Evolutionary conservation across 1,284 basidiomycete species (phyloP).

Genomic region (Ganoderma meredithae): DNA sequence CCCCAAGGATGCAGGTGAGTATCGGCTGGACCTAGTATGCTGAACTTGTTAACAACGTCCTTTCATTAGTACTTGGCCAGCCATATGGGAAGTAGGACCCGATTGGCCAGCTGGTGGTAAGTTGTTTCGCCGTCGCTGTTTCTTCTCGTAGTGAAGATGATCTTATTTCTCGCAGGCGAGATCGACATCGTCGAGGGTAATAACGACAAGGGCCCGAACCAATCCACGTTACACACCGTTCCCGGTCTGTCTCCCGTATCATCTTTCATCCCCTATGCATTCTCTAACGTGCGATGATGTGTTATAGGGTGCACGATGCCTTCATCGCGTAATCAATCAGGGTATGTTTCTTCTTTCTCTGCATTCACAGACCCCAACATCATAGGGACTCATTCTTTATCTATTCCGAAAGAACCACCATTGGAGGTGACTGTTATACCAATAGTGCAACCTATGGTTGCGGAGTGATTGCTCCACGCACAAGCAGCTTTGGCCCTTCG

Average conservation of each 20-base stretch:
- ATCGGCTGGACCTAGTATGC: neutral
- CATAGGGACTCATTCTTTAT: too few relatives aligned
- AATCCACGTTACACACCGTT: conserved; percentile 69
- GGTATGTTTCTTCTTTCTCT: neutral
- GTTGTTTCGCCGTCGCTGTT: neutral
- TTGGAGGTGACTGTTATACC: too few relatives aligned
- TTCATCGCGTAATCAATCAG: conserved; percentile 49
- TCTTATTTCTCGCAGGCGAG: conserved; percentile 51
- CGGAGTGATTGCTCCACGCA: too few relatives aligned
- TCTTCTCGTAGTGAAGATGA: neutral
- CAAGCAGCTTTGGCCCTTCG: too few relatives aligned
- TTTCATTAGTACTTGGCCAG: neutral
- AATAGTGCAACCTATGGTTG: too few relatives aligned
- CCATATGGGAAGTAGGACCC: neutral
- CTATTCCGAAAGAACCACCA: too few relatives aligned
- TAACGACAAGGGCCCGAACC: conserved; percentile 62
- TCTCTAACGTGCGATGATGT: neutral
- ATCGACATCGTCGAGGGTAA: conserved; percentile 77
- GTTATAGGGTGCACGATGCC: conserved; percentile 67
- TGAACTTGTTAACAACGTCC: neutral
- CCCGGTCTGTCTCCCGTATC: conserved; percentile 41
- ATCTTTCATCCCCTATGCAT: neutral
- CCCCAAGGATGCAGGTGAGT: conserved; percentile 73
- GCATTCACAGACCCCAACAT: too few relatives aligned
- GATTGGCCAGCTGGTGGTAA: neutral